Conservation (phyloP, 2,329 filamentous ascomycete genomes). For the Aspergillus ochraceoroseus region DNA sequence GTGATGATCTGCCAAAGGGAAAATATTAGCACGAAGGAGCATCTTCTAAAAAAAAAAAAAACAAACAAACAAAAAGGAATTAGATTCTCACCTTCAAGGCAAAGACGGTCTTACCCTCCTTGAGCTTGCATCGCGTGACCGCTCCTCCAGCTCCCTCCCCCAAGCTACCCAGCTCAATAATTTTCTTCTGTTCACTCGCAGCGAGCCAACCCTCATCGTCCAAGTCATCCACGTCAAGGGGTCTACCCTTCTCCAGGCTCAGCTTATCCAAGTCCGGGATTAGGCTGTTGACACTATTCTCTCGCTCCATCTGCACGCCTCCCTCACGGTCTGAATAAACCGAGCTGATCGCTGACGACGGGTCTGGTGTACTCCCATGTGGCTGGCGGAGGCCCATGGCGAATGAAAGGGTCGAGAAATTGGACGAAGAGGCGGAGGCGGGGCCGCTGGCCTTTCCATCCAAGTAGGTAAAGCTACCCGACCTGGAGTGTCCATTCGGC, state of each 20-base stretch:
- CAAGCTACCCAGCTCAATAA: conserved; percentile 80
- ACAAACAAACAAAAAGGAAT: not conserved
- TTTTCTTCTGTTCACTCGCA: conserved; percentile 80
- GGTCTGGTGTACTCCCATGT: conserved; percentile 66
- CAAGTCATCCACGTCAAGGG: conserved; percentile 85
- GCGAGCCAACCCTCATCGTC: conserved; percentile 95
- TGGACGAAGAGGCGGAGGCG: conserved; percentile 78
- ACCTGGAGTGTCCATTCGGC: conserved; percentile 72
- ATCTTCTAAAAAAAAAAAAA: no score
- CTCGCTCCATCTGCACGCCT: conserved; percentile 71
- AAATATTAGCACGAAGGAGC: conserved; percentile 12
- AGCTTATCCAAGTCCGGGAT: conserved; percentile 74
- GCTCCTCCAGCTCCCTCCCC: conserved; percentile 95
- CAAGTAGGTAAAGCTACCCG: conserved; percentile 73
- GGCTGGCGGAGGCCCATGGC: conserved; percentile 63
- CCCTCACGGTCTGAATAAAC: conserved; percentile 76
- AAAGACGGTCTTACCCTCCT: conserved; percentile 89
- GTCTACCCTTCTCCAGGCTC: conserved; percentile 73
- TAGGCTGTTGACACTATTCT: conserved; percentile 71
- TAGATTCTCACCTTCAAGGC: conserved; percentile 71
- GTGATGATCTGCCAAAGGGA: conserved; percentile 72
- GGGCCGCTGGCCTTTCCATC: conserved; percentile 75
- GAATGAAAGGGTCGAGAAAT: conserved; percentile 78
- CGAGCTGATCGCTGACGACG: conserved; percentile 80
- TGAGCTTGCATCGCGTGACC: conserved; percentile 83